Conservation (phyloP, 306 rosid species). For the Lotus japonicus region DNA sequence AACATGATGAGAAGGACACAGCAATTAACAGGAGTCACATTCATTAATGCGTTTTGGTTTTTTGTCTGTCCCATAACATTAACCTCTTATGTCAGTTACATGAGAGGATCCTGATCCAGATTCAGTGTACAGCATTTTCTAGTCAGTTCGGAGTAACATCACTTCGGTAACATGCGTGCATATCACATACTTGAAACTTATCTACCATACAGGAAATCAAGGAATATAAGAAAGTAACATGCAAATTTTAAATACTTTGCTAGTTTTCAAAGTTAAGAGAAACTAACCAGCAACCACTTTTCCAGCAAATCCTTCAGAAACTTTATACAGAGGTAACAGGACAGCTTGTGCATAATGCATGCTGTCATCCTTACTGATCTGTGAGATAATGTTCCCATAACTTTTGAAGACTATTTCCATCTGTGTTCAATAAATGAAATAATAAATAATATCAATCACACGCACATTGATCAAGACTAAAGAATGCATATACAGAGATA, state of each 20-base stretch:
- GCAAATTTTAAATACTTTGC: not conserved
- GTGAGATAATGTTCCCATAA: slow-evolving; percentile 44
- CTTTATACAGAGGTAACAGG: slow-evolving; percentile 70
- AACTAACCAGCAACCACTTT: slow-evolving; percentile 57
- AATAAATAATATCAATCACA: slow-evolving; percentile 1
- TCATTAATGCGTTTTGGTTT: not conserved
- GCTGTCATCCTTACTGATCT: slow-evolving; percentile 52
- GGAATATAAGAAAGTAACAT: not conserved
- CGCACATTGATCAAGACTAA: slow-evolving; percentile 5
- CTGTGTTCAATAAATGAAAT: slow-evolving; percentile 42
- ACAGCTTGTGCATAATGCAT: slow-evolving; percentile 47
- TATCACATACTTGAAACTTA: not conserved
- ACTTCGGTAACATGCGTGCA: not conserved
- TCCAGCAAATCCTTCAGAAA: slow-evolving; percentile 80
- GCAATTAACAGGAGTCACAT: not conserved
- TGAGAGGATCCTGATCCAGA: not conserved
- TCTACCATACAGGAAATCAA: not conserved
- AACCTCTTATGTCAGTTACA: not conserved
- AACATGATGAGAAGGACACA: not conserved
- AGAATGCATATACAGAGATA: not conserved
- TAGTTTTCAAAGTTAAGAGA: not conserved
- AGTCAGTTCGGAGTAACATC: not conserved
- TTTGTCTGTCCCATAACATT: not conserved
- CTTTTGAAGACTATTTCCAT: slow-evolving; percentile 67
- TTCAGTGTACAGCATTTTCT: not conserved